Percentiles rank a stretch among this genome's conserved stretches.
phyloP scores from a whole-genome alignment of 2,329 filamentous ascomycete genomes.

The Chaetomiaceae sp. region DNA sequence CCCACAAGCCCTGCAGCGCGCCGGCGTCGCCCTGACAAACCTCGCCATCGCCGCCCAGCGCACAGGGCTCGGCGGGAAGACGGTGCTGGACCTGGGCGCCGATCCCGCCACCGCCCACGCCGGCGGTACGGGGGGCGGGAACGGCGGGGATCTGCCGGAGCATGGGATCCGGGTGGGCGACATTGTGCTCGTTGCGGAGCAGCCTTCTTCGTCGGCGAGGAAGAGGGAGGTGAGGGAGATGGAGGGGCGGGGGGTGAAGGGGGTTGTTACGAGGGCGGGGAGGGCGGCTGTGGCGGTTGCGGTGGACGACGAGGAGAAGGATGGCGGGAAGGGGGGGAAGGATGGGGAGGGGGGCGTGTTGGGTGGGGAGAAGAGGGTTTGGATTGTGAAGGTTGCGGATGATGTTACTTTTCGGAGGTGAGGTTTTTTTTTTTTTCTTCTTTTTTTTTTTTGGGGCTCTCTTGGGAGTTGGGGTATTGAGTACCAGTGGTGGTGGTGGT shows the following conservation, averaged over 20 bases:
- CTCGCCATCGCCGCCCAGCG: conserved; percentile 69
- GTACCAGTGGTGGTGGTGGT: not conserved
- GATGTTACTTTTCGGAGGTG: conserved; percentile 62
- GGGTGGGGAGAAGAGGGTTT: conserved; percentile 45
- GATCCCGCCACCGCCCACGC: conserved; percentile 64
- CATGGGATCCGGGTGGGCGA: conserved; percentile 74
- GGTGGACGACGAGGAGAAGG: conserved; percentile 62
- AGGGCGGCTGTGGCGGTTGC: conserved; percentile 60
- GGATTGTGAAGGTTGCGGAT: conserved; percentile 64
- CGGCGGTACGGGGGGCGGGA: conserved; percentile 21
- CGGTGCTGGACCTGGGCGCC: conserved; percentile 70
- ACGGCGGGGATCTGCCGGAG: conserved; percentile 55
- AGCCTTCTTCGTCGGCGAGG: conserved; percentile 59
- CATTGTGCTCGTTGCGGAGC: conserved; percentile 71
- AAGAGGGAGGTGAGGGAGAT: conserved; percentile 69
- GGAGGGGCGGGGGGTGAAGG: conserved; percentile 63
- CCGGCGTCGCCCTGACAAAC: conserved; percentile 75
- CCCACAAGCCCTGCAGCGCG: conserved; percentile 65
- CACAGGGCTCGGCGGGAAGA: conserved; percentile 88
- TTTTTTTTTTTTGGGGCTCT: not conserved
- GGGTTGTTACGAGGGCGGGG: conserved; percentile 64
- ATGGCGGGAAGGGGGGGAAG: conserved; percentile 38
- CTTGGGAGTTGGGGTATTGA: no score
- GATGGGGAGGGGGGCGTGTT: conserved; percentile 47
- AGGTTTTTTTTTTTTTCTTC: conserved; percentile 7